A percentile compares a stretch with the other conserved stretches of the same genome.
Evolutionary conservation across 345 rosid species (phyloP).

Genomic region (Brassica incana): DNA sequence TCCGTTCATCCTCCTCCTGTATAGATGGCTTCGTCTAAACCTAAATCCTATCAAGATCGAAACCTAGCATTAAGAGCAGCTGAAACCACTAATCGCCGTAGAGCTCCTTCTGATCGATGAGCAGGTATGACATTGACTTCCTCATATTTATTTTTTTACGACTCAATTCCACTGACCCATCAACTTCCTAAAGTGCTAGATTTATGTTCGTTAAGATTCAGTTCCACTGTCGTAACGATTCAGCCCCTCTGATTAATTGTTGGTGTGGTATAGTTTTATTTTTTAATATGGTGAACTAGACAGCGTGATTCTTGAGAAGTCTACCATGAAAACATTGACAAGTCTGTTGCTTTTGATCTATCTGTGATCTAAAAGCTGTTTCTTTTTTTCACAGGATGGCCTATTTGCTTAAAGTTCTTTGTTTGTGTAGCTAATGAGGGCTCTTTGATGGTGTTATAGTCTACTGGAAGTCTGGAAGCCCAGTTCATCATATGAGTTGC

Average conservation of each 20-base stretch:
- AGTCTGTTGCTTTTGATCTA: background rate
- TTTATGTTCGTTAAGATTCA: background rate
- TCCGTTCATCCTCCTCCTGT: no score
- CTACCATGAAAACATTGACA: background rate
- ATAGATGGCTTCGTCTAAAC: no score
- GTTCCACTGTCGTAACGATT: background rate
- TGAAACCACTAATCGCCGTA: background rate
- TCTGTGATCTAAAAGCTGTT: background rate
- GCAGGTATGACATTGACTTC: background rate
- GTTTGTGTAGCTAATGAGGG: slow-evolving; percentile 2
- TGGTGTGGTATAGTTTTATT: no score
- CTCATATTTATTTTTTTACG: no score
- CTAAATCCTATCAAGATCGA: no score
- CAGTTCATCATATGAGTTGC: slow-evolving; percentile 81
- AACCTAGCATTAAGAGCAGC: background rate
- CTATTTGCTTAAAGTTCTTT: background rate
- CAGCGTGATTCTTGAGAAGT: slow-evolving; percentile 1
- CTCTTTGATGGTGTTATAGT: slow-evolving; percentile 42
- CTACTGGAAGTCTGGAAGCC: slow-evolving; percentile 42
- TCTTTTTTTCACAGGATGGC: background rate
- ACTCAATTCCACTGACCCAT: no score
- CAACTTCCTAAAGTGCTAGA: background rate
- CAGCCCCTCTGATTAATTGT: background rate
- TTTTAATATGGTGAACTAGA: background rate
- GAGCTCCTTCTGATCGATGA: background rate